A percentile compares a stretch with the other conserved stretches of the same genome.
Evolutionary conservation across 495 filamentous ascomycete genomes (phyloP).

Genomic region (Aspergillus olivimuriae): DNA sequence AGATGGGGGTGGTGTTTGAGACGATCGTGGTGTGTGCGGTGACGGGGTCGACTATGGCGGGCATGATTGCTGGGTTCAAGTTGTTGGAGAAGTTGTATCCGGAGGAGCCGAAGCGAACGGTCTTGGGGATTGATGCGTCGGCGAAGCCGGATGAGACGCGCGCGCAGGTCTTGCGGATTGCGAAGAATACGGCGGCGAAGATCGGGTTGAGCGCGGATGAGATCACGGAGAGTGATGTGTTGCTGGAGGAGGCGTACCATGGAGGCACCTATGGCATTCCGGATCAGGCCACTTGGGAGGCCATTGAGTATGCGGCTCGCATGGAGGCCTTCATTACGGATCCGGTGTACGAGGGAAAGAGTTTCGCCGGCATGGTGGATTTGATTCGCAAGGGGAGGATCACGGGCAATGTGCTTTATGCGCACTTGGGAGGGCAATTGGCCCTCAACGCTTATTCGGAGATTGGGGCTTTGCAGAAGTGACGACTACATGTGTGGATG

Average conservation of each 20-base stretch:
- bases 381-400: conserved; percentile 54
- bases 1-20: conserved; percentile 52
- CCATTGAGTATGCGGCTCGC: conserved; percentile 52
- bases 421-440: conserved; percentile 58
- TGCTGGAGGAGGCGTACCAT: conserved; percentile 56
- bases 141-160: conserved; percentile 49
- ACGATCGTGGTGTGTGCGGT: conserved; percentile 57
- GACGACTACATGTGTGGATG: background rate
- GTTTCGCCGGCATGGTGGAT: conserved; percentile 58
- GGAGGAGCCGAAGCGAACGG: conserved; percentile 31
- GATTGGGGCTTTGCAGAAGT: conserved; percentile 19
- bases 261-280: conserved; percentile 55
- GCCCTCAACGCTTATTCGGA: conserved; percentile 53
- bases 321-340: conserved; percentile 64
- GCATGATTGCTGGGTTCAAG: conserved; percentile 60
- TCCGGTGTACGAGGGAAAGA: conserved; percentile 64
- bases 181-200: conserved; percentile 47
- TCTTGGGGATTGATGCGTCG: conserved; percentile 58
- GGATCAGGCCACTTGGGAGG: conserved; percentile 49
- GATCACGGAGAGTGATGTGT: conserved; percentile 49
- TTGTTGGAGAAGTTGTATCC: conserved; percentile 38
- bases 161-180: conserved; percentile 55
- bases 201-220: conserved; percentile 50
- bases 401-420: conserved; percentile 54
- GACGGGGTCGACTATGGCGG: conserved; percentile 56